Evolutionary conservation across 305 asterid species (phyloP), one percentile per base, ranked within the genome.

Genomic region (Plantago coronopus): DNA sequence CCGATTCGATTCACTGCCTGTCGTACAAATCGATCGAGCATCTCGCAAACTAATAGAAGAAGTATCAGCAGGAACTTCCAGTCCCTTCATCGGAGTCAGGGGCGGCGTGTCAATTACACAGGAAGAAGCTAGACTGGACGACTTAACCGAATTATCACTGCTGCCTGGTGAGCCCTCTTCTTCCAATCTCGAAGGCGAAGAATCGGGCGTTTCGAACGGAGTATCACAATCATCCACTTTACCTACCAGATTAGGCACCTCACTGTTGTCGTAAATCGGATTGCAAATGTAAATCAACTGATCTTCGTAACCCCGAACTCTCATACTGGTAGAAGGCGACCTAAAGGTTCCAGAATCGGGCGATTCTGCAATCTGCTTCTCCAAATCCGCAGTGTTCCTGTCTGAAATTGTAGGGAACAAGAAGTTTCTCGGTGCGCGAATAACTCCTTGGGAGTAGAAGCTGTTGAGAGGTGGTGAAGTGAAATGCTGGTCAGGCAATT

Each of bases 391-490:
- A 18, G 56, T 40, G 23, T 49, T 29, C 9, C 21, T 16, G 48
- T 48, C 38, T 47, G 31, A 21, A 22, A 59, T 11, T 16, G 75
- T 27, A 13, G 89, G 84, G 66, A 74, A 76, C 42, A 83, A 83
- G 27, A 74, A 68, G 68, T 61, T 78, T 59, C 83, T 70, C 16
- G 90, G 84, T 34, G 81, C 77, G 15, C 73, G 82, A 34, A 83
- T 61, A 53, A 83, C 90, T 3, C 90, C 87, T 13, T 78, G 83
- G 22, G 81, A 19, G 57, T 78, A 74, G 76, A 76, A 78, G 48
- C 59, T 61, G 54, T 71, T 58, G 14, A 78, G 85, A 68, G 79
- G 59, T 48, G 77, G 49, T 4, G 64, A 11, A 23, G 31, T 19
- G 63, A 18, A 23, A 0, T 44, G 62, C 17, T 22, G 72, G 16